These are phyloP conservation scores for Boletus rubroflammeus DNA, from an alignment of 768 basidiomycete genomes.

Conservation along the genomic window DNA sequence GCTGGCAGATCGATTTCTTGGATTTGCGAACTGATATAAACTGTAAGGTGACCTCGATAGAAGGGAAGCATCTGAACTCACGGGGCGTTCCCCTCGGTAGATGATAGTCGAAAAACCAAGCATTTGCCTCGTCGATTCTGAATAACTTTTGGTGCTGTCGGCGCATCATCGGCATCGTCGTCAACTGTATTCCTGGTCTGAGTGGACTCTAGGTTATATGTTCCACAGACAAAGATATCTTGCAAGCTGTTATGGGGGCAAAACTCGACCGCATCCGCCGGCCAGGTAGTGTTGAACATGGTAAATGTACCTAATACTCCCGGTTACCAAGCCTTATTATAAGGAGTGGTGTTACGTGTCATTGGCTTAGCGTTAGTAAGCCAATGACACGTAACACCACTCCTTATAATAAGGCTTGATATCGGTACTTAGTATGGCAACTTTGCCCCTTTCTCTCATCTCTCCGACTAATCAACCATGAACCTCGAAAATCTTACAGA, in stretches of 20 bases:
- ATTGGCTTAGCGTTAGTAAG: too few species aligned
- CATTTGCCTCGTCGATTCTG: slow-evolving; percentile 68
- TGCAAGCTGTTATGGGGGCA: slow-evolving; percentile 63
- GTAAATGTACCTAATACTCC: too few species aligned
- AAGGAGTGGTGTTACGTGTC: too few species aligned
- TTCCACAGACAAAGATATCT: slow-evolving; percentile 81
- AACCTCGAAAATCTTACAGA: slow-evolving; percentile 79
- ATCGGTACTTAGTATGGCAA: too few species aligned
- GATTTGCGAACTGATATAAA: slow-evolving; percentile 45
- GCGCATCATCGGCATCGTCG: slow-evolving; percentile 1
- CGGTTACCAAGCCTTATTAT: too few species aligned
- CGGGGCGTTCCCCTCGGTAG: slow-evolving; percentile 32
- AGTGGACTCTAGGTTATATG: slow-evolving; percentile 71
- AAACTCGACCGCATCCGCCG: slow-evolving; percentile 90
- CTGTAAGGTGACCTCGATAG: neutral
- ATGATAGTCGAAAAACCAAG: slow-evolving; percentile 54
- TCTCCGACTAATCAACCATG: slow-evolving; percentile 18
- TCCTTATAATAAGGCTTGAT: too few species aligned
- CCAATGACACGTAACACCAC: too few species aligned
- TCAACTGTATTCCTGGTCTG: neutral
- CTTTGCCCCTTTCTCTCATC: too few species aligned
- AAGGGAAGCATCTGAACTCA: slow-evolving; percentile 25
- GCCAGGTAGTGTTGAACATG: slow-evolving; percentile 74
- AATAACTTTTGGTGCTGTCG: neutral
- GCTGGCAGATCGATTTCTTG: slow-evolving; percentile 76